These are phyloP conservation scores for Scytalidium lignicola DNA, from an alignment of 2,329 filamentous ascomycete genomes.

Conservation along the genomic window DNA sequence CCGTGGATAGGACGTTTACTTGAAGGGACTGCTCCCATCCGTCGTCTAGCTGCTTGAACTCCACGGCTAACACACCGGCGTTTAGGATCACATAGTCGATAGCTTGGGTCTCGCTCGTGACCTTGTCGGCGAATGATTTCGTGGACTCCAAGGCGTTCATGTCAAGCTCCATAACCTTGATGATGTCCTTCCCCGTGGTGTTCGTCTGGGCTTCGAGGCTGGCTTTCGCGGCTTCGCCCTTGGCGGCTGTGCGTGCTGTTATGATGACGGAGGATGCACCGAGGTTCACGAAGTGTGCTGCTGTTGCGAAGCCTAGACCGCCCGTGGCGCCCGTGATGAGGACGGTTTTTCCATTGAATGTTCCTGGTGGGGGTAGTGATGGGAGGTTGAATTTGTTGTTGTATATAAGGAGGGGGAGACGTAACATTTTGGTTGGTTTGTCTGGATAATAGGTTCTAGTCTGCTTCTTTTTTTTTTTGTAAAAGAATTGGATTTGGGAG, in stretches of 20 bases:
- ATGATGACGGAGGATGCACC: slow-evolving; percentile 36
- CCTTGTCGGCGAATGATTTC: slow-evolving; percentile 17
- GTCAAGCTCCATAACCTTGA: slow-evolving; percentile 20
- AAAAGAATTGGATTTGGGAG: no score
- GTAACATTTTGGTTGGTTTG: slow-evolving; percentile 5
- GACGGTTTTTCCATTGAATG: slow-evolving; percentile 25
- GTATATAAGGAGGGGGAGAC: slow-evolving; percentile 12
- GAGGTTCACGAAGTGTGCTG: slow-evolving; percentile 34
- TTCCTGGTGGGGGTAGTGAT: slow-evolving; percentile 16
- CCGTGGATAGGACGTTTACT: slow-evolving; percentile 53
- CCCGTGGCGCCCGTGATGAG: slow-evolving; percentile 37
- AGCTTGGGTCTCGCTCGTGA: slow-evolving; percentile 16
- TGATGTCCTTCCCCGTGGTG: slow-evolving; percentile 11
- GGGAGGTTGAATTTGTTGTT: slow-evolving; percentile 21
- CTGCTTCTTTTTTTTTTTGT: no score
- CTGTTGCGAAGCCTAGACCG: slow-evolving; percentile 36
- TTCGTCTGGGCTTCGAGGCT: slow-evolving; percentile 27
- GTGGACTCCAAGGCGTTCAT: slow-evolving; percentile 19
- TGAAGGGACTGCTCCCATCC: slow-evolving; percentile 50
- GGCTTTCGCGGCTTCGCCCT: slow-evolving; percentile 32
- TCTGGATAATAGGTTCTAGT: no score
- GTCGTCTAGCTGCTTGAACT: slow-evolving; percentile 22
- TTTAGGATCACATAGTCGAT: slow-evolving; percentile 27
- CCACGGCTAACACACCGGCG: slow-evolving; percentile 19
- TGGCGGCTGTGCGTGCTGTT: slow-evolving; percentile 31